Base-by-base conservation (phyloP, 2,329 filamentous ascomycete genomes). In the Trichoderma atroviride region DNA sequence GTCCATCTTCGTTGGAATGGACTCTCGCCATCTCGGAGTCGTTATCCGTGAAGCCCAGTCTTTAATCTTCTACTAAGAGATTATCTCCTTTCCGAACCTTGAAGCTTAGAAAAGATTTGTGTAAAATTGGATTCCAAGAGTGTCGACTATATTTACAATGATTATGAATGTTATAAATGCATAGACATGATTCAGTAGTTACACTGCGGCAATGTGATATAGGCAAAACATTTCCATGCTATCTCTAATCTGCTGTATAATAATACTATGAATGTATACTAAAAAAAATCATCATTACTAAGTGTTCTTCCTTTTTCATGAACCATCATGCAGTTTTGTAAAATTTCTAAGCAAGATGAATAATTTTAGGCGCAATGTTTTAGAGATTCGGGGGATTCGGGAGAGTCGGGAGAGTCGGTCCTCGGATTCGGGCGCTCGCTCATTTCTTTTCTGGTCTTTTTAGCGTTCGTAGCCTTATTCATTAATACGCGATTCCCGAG, bases 301-400 rank as follows among this genome's bases (percentile, higher is more conserved):
- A 43, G 0, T n/a, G 6, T 43, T n/a, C 37, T 43, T 43, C 16
- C 40, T 10, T 43, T 43, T 43, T 19, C 40, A 43, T 43, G 40
- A 43, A 43, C 40, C 19, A 43, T 43, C 19, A 3, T 43, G 40
- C 3, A 33, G 6, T 31, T 33, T 2, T 62, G 3, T 24, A n/a
- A 62, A 62, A 62, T 62, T 62, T 31, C 40, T 62, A 62, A 62
- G 59, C 59, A 62, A 22, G 33, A 1, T 3, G 11, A 35, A 35
- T 35, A 14, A 35, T 11, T 4, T 5, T 62, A 13, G 27, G 16
- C 6, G 40, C 16, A 9, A 9, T 43, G n/a, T 3, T n/a, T 43
- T 4, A 10, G 19, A 4, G 2, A 43, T 4, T 43, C 40, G 40
- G 40, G 19, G 16, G 3, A n/a, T 9, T 43, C 40, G 40, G 37